phyloP scores from a whole-genome alignment of 2,329 filamentous ascomycete genomes.

The Fusarium sp. region DNA sequence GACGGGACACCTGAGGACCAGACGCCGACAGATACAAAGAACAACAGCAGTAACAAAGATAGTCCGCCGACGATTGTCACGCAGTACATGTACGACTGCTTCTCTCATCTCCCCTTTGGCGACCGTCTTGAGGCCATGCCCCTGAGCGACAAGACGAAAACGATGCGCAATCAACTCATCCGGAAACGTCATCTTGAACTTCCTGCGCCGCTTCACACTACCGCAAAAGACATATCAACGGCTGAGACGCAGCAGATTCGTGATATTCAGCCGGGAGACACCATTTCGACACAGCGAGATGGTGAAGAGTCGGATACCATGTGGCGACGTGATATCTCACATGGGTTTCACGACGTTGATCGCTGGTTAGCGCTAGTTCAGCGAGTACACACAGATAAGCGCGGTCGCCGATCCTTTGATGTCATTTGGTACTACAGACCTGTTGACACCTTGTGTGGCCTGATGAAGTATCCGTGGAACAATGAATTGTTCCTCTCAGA shows the following conservation, averaged over 20 bases:
- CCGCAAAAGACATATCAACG: slow-evolving; percentile 35
- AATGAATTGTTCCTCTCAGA: slow-evolving; percentile 81
- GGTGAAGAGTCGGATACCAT: slow-evolving; percentile 55
- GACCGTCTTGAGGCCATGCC: slow-evolving; percentile 55
- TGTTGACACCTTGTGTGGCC: slow-evolving; percentile 72
- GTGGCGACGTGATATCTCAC: slow-evolving; percentile 63
- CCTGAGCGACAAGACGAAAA: slow-evolving; percentile 40
- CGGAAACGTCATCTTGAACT: slow-evolving; percentile 43
- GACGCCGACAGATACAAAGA: slow-evolving; percentile 7
- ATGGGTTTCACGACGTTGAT: slow-evolving; percentile 54
- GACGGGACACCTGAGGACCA: neutral
- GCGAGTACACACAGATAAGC: slow-evolving; percentile 51
- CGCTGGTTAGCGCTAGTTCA: slow-evolving; percentile 78
- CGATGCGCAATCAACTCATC: slow-evolving; percentile 44
- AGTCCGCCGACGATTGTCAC: slow-evolving; percentile 69
- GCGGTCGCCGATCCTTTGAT: slow-evolving; percentile 58
- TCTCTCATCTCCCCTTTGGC: slow-evolving; percentile 68
- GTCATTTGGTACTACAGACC: slow-evolving; percentile 79
- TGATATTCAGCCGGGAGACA: slow-evolving; percentile 55
- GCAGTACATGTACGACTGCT: slow-evolving; percentile 69
- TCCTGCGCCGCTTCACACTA: slow-evolving; percentile 35
- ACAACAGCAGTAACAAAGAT: slow-evolving; percentile 14
- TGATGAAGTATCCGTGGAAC: slow-evolving; percentile 70
- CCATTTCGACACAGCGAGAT: slow-evolving; percentile 58
- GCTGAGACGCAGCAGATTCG: slow-evolving; percentile 38